Evolutionary conservation across 2,329 filamentous ascomycete genomes (phyloP).

Genomic region (Aschersonia sp.): DNA sequence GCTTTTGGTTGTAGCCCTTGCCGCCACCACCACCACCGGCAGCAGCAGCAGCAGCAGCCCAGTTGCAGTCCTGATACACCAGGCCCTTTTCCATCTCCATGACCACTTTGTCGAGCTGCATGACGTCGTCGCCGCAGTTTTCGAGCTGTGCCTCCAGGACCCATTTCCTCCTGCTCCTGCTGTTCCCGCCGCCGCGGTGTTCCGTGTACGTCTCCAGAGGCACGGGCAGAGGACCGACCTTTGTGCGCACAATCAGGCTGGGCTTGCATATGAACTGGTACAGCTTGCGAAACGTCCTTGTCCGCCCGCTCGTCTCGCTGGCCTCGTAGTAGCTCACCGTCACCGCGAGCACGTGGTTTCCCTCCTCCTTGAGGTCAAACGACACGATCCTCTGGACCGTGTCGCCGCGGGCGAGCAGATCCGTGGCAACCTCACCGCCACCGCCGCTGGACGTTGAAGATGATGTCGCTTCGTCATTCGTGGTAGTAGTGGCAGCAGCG

Average conservation of each 20-base stretch:
- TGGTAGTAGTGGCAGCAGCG: background rate
- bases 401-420: conserved; percentile 45
- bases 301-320: conserved; percentile 51
- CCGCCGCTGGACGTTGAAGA: too few species aligned
- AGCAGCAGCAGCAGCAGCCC: conserved; percentile 20
- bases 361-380: conserved; percentile 87
- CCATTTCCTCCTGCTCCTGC: conserved; percentile 31
- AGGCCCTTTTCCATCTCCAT: conserved; percentile 39
- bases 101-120: conserved; percentile 57
- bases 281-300: conserved; percentile 80
- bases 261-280: conserved; percentile 95
- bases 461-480: too few species aligned
- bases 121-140: conserved; percentile 74
- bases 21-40: too few species aligned
- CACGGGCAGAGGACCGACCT: conserved; percentile 49
- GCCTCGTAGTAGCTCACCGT: conserved; percentile 92
- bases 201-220: background rate
- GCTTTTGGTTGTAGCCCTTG: conserved; percentile 15
- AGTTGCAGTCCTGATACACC: conserved; percentile 40
- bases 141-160: conserved; percentile 89
- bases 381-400: conserved; percentile 70
- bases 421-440: conserved; percentile 10
- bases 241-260: conserved; percentile 80
- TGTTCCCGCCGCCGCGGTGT: background rate
- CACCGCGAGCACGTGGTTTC: conserved; percentile 82